These are phyloP conservation scores for Circinella minor DNA, from an alignment of 371 early-diverging fungal species.

Conservation along the genomic window DNA sequence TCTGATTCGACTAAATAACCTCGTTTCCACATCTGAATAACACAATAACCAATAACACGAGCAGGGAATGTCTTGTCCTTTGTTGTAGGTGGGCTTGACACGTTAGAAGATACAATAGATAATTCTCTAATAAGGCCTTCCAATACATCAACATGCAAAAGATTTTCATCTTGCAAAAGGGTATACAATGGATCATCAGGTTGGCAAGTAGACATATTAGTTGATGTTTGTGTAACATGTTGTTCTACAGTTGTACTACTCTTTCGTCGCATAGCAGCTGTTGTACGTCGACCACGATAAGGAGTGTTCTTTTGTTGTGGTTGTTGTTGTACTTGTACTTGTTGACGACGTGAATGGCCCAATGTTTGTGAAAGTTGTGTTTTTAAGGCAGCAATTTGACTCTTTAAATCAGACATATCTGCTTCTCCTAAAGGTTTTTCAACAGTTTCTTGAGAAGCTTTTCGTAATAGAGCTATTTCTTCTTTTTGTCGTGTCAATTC, in stretches of 20 bases:
- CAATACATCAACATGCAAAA: slow-evolving; percentile 85
- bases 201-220: neutral
- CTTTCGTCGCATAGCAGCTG: slow-evolving; percentile 8
- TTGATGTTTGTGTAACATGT: neutral
- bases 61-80: slow-evolving; percentile 90
- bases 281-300: slow-evolving; percentile 8
- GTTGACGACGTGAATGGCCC: slow-evolving; percentile 18
- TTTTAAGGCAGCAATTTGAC: slow-evolving; percentile 40
- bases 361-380: slow-evolving; percentile 32
- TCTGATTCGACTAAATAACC: slow-evolving; percentile 75
- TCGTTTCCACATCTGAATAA: slow-evolving; percentile 77
- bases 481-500: slow-evolving; percentile 71
- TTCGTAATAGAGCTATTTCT: slow-evolving; percentile 68
- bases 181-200: slow-evolving; percentile 17
- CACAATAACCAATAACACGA: slow-evolving; percentile 78
- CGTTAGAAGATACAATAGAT: slow-evolving; percentile 76
- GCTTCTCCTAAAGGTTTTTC: slow-evolving; percentile 21
- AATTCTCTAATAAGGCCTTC: slow-evolving; percentile 80
- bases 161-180: slow-evolving; percentile 62
- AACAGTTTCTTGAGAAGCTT: slow-evolving; percentile 37
- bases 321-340: slow-evolving; percentile 14
- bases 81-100: slow-evolving; percentile 68
- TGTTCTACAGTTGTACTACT: neutral
- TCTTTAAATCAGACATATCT: slow-evolving; percentile 30
- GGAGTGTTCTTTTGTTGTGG: slow-evolving; percentile 4